Evolutionary conservation across 768 basidiomycete species (phyloP).

Genomic region (Ramaria sp.): DNA sequence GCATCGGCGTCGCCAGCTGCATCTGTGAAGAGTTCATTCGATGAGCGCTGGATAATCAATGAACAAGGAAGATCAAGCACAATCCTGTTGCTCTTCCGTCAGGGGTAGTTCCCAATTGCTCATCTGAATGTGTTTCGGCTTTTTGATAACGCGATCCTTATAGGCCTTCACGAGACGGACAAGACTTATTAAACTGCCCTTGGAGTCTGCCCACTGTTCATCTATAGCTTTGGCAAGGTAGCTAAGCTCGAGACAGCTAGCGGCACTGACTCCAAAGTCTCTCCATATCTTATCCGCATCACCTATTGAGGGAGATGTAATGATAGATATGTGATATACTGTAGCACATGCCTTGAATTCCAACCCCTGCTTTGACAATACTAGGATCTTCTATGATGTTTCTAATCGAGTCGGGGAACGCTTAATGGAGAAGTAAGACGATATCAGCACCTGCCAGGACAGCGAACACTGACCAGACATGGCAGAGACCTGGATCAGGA

Average conservation of each 20-base stretch:
- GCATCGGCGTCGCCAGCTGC: conserved; percentile 66
- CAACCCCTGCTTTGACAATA: conserved; percentile 63
- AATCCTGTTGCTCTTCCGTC: conserved; percentile 39
- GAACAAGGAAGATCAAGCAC: conserved; percentile 29
- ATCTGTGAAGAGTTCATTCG: conserved; percentile 29
- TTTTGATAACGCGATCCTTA: conserved; percentile 37
- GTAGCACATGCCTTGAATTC: conserved; percentile 47
- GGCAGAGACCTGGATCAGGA: conserved; percentile 54
- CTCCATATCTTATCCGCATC: conserved; percentile 57
- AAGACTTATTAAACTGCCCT: conserved; percentile 39
- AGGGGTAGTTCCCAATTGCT: conserved; percentile 63
- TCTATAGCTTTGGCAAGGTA: conserved; percentile 63
- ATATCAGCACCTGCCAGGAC: neutral
- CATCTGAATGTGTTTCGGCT: conserved; percentile 42
- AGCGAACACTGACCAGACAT: conserved; percentile 34
- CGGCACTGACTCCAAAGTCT: conserved; percentile 30
- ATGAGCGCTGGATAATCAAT: neutral
- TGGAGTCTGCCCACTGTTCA: conserved; percentile 22
- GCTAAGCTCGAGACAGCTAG: conserved; percentile 57
- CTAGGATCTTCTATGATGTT: conserved; percentile 40
- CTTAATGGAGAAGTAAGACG: conserved; percentile 21
- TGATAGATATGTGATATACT: conserved; percentile 1
- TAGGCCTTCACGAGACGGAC: conserved; percentile 57
- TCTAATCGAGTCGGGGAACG: conserved; percentile 41
- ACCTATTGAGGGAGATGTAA: conserved; percentile 27